Evolutionary conservation across 2,329 filamentous ascomycete species (phyloP).

Genomic region (Aspergillus pseudotamarii): DNA sequence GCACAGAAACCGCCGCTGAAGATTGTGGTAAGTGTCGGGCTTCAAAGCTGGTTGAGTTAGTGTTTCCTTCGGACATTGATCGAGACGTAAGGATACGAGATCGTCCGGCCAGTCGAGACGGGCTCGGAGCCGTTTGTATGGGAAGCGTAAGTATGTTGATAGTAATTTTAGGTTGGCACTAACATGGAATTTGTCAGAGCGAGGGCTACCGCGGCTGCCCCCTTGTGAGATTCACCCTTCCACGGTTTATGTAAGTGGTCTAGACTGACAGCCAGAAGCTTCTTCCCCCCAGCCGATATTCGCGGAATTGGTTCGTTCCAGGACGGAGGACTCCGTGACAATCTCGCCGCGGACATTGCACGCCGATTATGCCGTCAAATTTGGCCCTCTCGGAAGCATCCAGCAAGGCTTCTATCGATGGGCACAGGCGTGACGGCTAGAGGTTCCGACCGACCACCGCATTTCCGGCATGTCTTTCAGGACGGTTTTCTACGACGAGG

Average conservation of each 20-base stretch:
- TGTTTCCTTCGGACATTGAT: too few species aligned
- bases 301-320: conserved; percentile 11
- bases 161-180: too few species aligned
- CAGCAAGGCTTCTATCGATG: conserved; percentile 16
- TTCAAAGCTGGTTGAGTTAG: too few species aligned
- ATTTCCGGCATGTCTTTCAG: too few species aligned
- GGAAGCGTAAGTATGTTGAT: conserved; percentile 12
- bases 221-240: conserved; percentile 10
- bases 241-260: too few species aligned
- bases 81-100: neutral
- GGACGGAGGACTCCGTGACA: conserved; percentile 11
- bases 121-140: conserved; percentile 11
- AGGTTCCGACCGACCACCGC: too few species aligned
- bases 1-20: too few species aligned
- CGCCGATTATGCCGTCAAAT: conserved; percentile 15
- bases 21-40: too few species aligned
- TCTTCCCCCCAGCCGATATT: conserved; percentile 21
- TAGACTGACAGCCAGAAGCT: conserved; percentile 12
- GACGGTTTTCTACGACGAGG: too few species aligned
- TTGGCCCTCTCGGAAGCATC: conserved; percentile 14
- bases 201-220: conserved; percentile 20
- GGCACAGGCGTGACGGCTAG: conserved; percentile 12
- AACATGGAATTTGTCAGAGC: conserved; percentile 10
- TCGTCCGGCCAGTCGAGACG: too few species aligned
- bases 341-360: conserved; percentile 13